Base-by-base conservation (phyloP, 306 rosid genomes). In the Trifolium pratense region DNA sequence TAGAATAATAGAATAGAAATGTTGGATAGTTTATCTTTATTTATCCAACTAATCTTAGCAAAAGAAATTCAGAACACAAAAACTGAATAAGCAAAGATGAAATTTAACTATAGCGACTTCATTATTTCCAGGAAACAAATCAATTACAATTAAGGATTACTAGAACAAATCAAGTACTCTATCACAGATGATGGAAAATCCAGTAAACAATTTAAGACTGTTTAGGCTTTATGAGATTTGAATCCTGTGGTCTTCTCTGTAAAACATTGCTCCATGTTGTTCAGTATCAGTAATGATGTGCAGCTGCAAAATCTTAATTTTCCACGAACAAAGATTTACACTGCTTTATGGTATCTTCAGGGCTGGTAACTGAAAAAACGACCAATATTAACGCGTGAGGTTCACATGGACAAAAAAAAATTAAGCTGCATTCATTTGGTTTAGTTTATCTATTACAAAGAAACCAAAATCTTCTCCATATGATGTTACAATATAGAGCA, bases 281-380 rank as follows among this genome's bases (percentile, higher is more conserved):
- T 56, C 62, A 21, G 16, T 53, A 16, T 29, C 1, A 57, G 13
- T 8, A 55, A 43, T 25, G n/a, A 26, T 29, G 36, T 36, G 18
- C 7, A 40, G 39, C 70, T 48, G 73, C 75, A 59, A 40, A n/a
- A 61, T 76, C 67, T 83, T 59, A 89, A 66, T 26, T 78, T 79
- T 71, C 76, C n/a, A 86, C 79, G 78, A 94, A 94, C 73, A 91
- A 79, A 76, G 90, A 86, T 79, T 75, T 82, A 53, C 98, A 94
- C 86, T 83, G 92, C 86, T 81, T 73, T 32, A 85, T 55, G 9
- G 98, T 91, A 40, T 94, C 98, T 58, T 88, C 91, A 16, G 95
- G 98, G 78, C 88, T 89, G 29, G 89, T 84, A 60, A 94, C 98
- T 94, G 94, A 73, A 75, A 46, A 63, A 31, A 68, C 2, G 20